Percentiles rank a stretch among this genome's conserved stretches.
Conservation (phyloP, 257 asterid genomes). For the Scutellaria minor region DNA sequence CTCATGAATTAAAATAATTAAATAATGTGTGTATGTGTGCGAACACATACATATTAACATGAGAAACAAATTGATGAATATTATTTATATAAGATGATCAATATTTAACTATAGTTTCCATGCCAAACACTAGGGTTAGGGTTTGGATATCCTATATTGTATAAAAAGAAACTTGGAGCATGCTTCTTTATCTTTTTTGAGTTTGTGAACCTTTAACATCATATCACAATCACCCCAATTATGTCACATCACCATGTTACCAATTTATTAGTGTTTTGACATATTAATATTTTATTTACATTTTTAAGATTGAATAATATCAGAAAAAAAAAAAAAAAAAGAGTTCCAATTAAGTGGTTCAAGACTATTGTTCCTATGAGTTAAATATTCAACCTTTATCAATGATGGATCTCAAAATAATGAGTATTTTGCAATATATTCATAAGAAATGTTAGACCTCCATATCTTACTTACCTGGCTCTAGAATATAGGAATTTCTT, state of each 20-base stretch:
- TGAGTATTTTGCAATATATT: no score
- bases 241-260: slow-evolving; percentile 2
- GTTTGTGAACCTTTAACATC: slow-evolving; percentile 12
- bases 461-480: no score
- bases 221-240: neutral
- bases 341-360: no score
- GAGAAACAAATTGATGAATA: no score
- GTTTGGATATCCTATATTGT: slow-evolving; percentile 31
- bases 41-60: neutral
- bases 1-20: no score
- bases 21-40: neutral
- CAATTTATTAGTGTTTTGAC: neutral
- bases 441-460: no score
- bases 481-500: no score
- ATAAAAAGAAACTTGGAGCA: neutral
- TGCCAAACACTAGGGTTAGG: slow-evolving; percentile 43
- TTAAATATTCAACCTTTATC: no score
- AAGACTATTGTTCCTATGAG: no score
- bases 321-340: no score
- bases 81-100: neutral
- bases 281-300: neutral
- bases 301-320: neutral
- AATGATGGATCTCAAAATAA: no score
- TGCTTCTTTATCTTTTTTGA: neutral
- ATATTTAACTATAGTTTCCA: neutral